Evolutionary conservation across 768 basidiomycete species (phyloP).

Genomic region (Boletus vinaceobasis): DNA sequence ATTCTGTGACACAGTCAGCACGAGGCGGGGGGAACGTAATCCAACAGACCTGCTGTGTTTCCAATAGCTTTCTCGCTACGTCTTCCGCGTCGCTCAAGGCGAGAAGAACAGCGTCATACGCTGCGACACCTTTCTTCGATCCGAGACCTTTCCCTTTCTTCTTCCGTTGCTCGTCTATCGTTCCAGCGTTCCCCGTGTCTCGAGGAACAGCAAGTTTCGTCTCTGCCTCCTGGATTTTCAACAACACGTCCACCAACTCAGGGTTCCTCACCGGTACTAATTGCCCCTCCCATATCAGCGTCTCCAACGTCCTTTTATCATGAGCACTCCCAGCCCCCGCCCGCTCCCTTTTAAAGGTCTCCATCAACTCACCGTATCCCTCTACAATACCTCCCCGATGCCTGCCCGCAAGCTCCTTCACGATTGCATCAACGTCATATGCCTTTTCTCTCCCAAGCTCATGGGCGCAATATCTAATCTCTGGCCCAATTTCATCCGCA

Average conservation of each 20-base stretch:
- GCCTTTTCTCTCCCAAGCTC: slow-evolving; percentile 74
- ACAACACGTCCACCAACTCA: slow-evolving; percentile 83
- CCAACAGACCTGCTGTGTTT: slow-evolving; percentile 72
- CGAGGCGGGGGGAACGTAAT: not conserved
- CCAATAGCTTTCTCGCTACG: slow-evolving; percentile 72
- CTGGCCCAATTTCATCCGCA: slow-evolving; percentile 83
- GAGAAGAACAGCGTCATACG: slow-evolving; percentile 81
- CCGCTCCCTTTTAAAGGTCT: slow-evolving; percentile 47
- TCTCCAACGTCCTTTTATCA: slow-evolving; percentile 52
- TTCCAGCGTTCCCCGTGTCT: slow-evolving; percentile 23
- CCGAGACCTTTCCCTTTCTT: slow-evolving; percentile 38
- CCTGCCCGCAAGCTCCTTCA: slow-evolving; percentile 54
- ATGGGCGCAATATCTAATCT: slow-evolving; percentile 91
- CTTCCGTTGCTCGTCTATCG: slow-evolving; percentile 26
- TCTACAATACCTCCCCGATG: slow-evolving; percentile 62
- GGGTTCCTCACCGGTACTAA: slow-evolving; percentile 85
- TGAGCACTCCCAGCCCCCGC: slow-evolving; percentile 33
- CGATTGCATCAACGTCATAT: slow-evolving; percentile 79
- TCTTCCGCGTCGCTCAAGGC: slow-evolving; percentile 89
- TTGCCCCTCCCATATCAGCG: slow-evolving; percentile 76
- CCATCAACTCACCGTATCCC: slow-evolving; percentile 53
- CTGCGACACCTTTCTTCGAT: slow-evolving; percentile 76
- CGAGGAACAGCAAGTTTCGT: slow-evolving; percentile 45
- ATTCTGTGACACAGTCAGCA: slow-evolving; percentile 30
- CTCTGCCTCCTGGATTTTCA: slow-evolving; percentile 80